Evolutionary conservation across 805 yeast species (phyloP).

Genomic region (Kluyveromyces dobzhanskii): DNA sequence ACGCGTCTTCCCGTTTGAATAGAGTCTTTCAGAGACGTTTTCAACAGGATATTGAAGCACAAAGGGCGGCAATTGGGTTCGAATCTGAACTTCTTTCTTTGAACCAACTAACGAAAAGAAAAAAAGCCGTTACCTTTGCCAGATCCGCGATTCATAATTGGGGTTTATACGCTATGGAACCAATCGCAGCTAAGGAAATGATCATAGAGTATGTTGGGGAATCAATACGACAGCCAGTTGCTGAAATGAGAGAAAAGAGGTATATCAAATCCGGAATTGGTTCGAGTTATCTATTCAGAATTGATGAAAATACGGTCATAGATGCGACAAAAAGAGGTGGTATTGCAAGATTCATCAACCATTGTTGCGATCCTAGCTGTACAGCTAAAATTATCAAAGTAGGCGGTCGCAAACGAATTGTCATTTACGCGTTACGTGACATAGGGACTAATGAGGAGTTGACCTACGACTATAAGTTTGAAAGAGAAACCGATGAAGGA

Average conservation of each 20-base stretch:
- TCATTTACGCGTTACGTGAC: slow-evolving; percentile 85
- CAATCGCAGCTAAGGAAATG: slow-evolving; percentile 94
- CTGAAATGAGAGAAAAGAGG: slow-evolving; percentile 82
- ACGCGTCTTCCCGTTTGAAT: slow-evolving; percentile 71
- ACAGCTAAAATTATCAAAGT: slow-evolving; percentile 94
- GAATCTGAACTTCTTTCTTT: slow-evolving; percentile 75
- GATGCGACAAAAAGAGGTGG: slow-evolving; percentile 98
- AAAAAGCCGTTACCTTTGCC: slow-evolving; percentile 93
- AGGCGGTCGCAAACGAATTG: slow-evolving; percentile 89
- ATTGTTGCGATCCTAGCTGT: slow-evolving; percentile 95
- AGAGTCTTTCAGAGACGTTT: slow-evolving; percentile 82
- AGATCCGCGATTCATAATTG: slow-evolving; percentile 95
- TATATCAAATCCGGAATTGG: slow-evolving; percentile 90
- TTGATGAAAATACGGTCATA: slow-evolving; percentile 89
- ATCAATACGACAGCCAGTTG: slow-evolving; percentile 83
- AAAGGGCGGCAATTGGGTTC: slow-evolving; percentile 65
- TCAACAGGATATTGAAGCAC: slow-evolving; percentile 83
- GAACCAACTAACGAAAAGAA: slow-evolving; percentile 81
- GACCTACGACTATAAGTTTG: slow-evolving; percentile 94
- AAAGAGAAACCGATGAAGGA: slow-evolving; percentile 78
- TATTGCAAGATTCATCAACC: slow-evolving; percentile 93
- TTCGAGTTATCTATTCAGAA: slow-evolving; percentile 83
- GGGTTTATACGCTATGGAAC: slow-evolving; percentile 95
- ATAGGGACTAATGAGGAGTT: slow-evolving; percentile 84
- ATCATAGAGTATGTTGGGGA: slow-evolving; percentile 98